A percentile compares a stretch with the other conserved stretches of the same genome.
Conservation (phyloP, 2,329 filamentous ascomycete species). For the Acephala macrosclerotiorum region DNA sequence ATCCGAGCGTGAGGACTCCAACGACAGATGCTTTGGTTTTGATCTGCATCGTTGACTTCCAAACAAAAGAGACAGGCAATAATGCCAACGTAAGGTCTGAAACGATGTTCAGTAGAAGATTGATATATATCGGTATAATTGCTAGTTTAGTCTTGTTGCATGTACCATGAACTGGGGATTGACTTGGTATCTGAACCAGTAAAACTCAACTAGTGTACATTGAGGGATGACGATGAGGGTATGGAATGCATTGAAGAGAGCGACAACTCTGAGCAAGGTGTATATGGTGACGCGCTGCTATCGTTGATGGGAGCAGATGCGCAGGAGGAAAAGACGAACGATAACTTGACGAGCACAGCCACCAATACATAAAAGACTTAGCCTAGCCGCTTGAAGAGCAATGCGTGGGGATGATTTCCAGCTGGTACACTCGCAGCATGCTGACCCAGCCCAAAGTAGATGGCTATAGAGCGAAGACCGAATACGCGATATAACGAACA, state of each 20-base stretch:
- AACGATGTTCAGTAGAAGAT: slow-evolving; percentile 47
- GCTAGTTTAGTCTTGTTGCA: slow-evolving; percentile 41
- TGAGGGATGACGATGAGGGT: slow-evolving; percentile 46
- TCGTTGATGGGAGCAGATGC: slow-evolving; percentile 40
- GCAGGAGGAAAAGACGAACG: slow-evolving; percentile 45
- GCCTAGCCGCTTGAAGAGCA: slow-evolving; percentile 40
- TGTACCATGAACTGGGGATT: slow-evolving; percentile 33
- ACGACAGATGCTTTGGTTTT: slow-evolving; percentile 46
- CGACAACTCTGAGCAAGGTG: slow-evolving; percentile 41
- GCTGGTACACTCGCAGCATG: slow-evolving; percentile 24
- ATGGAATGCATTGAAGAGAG: slow-evolving; percentile 46
- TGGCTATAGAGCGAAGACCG: slow-evolving; percentile 22
- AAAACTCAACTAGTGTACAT: slow-evolving; percentile 45
- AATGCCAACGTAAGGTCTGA: slow-evolving; percentile 49
- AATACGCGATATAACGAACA: slow-evolving; percentile 28
- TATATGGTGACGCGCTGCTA: slow-evolving; percentile 43
- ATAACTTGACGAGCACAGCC: slow-evolving; percentile 47
- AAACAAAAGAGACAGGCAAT: slow-evolving; percentile 48
- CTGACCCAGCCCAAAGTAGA: slow-evolving; percentile 30
- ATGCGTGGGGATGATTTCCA: slow-evolving; percentile 19
- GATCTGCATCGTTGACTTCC: slow-evolving; percentile 47
- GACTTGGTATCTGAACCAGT: slow-evolving; percentile 43
- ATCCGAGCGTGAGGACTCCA: slow-evolving; percentile 40
- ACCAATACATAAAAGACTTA: slow-evolving; percentile 46
- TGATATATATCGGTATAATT: slow-evolving; percentile 45